These are phyloP conservation scores for Hyaloscypha finlandica DNA, from an alignment of 495 filamentous ascomycete species.

Conservation along the genomic window DNA sequence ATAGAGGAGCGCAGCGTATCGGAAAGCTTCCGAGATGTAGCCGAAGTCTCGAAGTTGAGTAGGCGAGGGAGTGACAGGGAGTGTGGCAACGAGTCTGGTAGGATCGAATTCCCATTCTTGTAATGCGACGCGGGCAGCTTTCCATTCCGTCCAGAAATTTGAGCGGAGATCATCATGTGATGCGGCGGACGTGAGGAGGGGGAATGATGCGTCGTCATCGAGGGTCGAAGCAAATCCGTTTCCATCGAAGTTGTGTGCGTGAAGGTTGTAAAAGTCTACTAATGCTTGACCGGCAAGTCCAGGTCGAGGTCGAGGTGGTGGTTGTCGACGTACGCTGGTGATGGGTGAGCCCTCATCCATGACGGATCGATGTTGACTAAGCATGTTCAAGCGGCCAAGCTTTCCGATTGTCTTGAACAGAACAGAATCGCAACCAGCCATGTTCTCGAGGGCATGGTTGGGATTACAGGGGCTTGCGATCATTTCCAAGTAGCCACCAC, in stretches of 20 bases:
- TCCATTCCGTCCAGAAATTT: conserved; percentile 86
- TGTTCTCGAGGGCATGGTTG: conserved; percentile 80
- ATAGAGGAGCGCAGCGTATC: conserved; percentile 86
- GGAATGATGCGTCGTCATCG: conserved; percentile 36
- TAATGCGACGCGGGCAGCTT: conserved; percentile 72
- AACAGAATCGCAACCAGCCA: conserved; percentile 82
- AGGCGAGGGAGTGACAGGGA: conserved; percentile 44
- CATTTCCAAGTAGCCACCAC: conserved; percentile 67
- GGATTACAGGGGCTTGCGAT: conserved; percentile 53
- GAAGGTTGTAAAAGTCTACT: conserved; percentile 54
- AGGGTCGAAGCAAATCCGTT: conserved; percentile 59
- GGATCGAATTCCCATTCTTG: conserved; percentile 78
- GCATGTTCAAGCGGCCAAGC: conserved; percentile 83
- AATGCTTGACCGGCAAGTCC: conserved; percentile 44
- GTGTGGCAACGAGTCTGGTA: conserved; percentile 43
- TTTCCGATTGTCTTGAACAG: conserved; percentile 77
- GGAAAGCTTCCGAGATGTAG: conserved; percentile 83
- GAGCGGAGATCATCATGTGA: conserved; percentile 54
- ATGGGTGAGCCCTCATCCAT: conserved; percentile 30
- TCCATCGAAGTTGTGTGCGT: conserved; percentile 60
- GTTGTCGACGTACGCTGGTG: conserved; percentile 33
- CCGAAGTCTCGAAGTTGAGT: conserved; percentile 54
- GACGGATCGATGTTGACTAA: conserved; percentile 73
- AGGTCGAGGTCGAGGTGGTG: conserved; percentile 33
- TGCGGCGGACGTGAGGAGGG: conserved; percentile 7